These are phyloP conservation scores for Neurospora sp. DNA, from an alignment of 495 filamentous ascomycete species.

Conservation along the genomic window DNA sequence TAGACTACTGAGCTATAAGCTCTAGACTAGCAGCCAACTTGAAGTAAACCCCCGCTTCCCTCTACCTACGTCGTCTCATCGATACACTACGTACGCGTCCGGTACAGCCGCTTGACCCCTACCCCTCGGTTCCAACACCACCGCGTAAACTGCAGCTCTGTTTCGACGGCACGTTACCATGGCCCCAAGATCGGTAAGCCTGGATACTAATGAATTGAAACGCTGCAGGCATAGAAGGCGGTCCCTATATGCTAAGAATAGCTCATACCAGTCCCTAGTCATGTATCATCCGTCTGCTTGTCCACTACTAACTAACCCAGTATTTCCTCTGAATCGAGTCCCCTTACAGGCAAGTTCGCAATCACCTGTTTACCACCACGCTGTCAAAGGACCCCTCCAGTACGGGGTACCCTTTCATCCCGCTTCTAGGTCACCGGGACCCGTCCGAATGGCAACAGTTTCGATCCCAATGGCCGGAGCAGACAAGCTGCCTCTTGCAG, in stretches of 20 bases:
- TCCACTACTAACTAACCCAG: constrained; percentile 7
- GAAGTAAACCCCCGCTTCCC: not conserved
- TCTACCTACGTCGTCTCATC: not conserved
- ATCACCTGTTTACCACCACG: constrained; percentile 6
- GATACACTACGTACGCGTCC: not conserved
- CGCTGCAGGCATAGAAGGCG: constrained; percentile 29
- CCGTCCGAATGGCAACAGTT: not conserved
- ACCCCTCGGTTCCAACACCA: not conserved
- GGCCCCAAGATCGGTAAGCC: constrained; percentile 30
- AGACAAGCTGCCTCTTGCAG: not conserved
- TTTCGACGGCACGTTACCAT: constrained; percentile 31
- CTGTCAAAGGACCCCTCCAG: constrained; percentile 18
- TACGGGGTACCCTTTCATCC: not conserved
- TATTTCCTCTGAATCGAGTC: constrained; percentile 8
- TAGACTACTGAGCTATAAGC: not conserved
- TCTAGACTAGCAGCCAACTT: not conserved
- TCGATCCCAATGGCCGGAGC: not conserved
- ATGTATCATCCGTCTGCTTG: constrained; percentile 17
- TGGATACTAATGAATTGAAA: constrained; percentile 27
- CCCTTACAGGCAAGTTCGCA: constrained; percentile 4
- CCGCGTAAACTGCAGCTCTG: constrained; percentile 23
- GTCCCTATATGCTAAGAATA: constrained; percentile 33
- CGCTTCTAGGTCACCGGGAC: not conserved
- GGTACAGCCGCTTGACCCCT: constrained; percentile 6
- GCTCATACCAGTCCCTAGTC: constrained; percentile 17